Percentiles rank a stretch among this genome's conserved stretches.
Conservation (phyloP, 345 rosid genomes). For the Carallia pectinifolia region DNA sequence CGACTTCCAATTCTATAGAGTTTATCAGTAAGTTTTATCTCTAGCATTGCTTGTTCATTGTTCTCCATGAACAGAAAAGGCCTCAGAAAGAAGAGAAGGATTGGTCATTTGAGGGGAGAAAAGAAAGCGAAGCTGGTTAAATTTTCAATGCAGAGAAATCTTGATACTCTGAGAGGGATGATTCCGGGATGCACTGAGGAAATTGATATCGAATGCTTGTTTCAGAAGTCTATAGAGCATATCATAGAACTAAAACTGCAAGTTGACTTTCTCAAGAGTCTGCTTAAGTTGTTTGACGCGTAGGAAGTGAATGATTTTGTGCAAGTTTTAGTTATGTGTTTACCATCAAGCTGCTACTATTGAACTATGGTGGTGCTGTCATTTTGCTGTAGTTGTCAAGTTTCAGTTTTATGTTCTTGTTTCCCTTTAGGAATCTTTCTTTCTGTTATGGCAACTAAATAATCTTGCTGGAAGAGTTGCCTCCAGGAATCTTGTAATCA, state of each 20-base stretch:
- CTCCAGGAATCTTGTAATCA: no score
- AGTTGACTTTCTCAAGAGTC: slow-evolving; percentile 37
- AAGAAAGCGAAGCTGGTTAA: slow-evolving; percentile 28
- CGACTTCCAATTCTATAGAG: background rate
- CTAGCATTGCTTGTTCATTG: no score
- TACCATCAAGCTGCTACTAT: background rate
- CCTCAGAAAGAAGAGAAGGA: slow-evolving; percentile 15
- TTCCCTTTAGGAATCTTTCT: no score
- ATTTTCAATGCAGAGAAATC: slow-evolving; percentile 32
- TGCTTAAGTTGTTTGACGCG: slow-evolving; percentile 33
- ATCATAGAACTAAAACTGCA: slow-evolving; percentile 40
- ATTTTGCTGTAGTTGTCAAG: no score
- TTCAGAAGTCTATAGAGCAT: slow-evolving; percentile 48
- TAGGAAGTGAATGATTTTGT: background rate
- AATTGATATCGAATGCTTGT: slow-evolving; percentile 43
- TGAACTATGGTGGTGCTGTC: no score
- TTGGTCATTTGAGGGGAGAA: slow-evolving; percentile 18
- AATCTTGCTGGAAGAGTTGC: no score
- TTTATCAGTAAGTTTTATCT: background rate
- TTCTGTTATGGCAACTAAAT: no score
- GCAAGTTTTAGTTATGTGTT: background rate
- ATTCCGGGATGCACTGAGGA: slow-evolving; percentile 46
- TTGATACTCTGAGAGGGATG: slow-evolving; percentile 34
- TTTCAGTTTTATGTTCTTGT: no score
- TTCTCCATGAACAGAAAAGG: slow-evolving; percentile 18